A percentile compares a stretch with the other conserved stretches of the same genome.
Conservation (phyloP, 1,284 basidiomycete species). For the Cerrena zonata region DNA sequence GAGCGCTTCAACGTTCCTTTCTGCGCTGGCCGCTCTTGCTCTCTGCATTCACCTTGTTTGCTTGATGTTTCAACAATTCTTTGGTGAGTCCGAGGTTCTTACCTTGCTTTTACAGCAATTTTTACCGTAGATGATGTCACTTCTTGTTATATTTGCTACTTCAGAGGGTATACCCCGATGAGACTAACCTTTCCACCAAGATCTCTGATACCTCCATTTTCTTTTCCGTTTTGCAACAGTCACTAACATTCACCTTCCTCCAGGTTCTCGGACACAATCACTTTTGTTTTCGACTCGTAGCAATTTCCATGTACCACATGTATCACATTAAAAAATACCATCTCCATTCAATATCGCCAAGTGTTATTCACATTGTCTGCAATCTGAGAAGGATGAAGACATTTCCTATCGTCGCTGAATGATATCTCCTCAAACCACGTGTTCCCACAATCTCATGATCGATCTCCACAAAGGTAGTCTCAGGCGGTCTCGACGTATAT, state of each 20-base stretch:
- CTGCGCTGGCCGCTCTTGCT: background rate
- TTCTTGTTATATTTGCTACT: constrained; percentile 72
- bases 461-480: no score
- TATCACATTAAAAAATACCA: no score
- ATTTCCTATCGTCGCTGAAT: no score
- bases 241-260: background rate
- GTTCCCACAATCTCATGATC: no score
- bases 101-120: constrained; percentile 29
- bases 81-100: background rate
- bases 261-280: no score
- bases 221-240: background rate
- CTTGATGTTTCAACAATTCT: background rate
- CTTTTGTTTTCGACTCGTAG: no score
- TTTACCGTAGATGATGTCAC: constrained; percentile 38
- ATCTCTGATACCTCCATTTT: constrained; percentile 50
- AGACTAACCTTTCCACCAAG: constrained; percentile 71
- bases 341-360: no score
- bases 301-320: no score
- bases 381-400: no score
- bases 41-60: background rate
- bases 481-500: no score
- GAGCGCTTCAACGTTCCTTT: background rate
- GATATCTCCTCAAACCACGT: no score
- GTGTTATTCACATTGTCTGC: no score
- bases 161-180: constrained; percentile 69